These are phyloP conservation scores for Litsea cubeba DNA, from an alignment of 164 flowering plant genomes.

Conservation along the genomic window DNA sequence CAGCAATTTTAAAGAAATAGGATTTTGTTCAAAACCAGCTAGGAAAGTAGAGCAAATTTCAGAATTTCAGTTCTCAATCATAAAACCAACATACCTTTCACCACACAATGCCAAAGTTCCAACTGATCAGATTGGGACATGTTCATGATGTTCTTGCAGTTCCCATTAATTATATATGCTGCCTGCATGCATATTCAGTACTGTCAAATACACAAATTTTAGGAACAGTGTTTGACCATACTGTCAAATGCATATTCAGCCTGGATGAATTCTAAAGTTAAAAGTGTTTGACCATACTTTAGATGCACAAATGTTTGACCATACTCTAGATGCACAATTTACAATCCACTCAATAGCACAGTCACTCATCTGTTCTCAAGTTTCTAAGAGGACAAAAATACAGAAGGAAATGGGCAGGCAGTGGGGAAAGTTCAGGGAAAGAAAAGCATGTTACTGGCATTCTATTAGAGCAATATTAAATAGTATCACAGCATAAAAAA, in stretches of 20 bases:
- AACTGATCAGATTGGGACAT: constrained; percentile 92
- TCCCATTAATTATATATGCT: constrained; percentile 84
- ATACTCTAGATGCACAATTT: not conserved
- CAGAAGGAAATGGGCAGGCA: no score
- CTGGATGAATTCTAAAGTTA: not conserved
- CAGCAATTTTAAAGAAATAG: no score
- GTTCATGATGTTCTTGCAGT: constrained; percentile 94
- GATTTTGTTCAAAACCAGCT: no score
- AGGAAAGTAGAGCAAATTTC: no score
- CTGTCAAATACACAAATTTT: no score
- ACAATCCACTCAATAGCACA: not conserved
- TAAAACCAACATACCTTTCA: constrained; percentile 40
- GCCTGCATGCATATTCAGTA: constrained; percentile 49
- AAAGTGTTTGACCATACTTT: not conserved
- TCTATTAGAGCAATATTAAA: no score
- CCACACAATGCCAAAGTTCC: constrained; percentile 80
- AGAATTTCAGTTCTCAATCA: not conserved
- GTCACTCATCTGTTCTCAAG: not conserved
- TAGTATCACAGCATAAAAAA: no score
- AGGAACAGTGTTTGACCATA: not conserved
- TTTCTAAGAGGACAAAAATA: no score
- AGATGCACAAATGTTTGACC: no score
- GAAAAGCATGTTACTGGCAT: no score
- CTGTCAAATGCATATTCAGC: no score
- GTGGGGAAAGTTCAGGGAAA: no score